These are phyloP conservation scores for Thalassiosira profunda DNA, from an alignment of 108 stramenopile genomes.

Conservation along the genomic window DNA sequence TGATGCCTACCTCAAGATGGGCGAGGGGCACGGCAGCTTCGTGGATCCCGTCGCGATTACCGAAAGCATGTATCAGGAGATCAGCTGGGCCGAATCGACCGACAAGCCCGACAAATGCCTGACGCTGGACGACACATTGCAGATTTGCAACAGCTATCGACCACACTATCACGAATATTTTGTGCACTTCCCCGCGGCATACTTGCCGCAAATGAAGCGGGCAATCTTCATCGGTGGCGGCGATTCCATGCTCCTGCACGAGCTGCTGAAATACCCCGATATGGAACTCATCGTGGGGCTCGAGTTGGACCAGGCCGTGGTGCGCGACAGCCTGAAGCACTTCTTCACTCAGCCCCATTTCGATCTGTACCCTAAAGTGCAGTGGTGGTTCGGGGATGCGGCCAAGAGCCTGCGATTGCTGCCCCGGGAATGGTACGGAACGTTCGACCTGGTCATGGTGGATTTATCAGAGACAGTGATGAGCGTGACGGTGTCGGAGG, in stretches of 20 bases:
- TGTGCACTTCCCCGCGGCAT: slow-evolving; percentile 85
- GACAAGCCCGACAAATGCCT: slow-evolving; percentile 71
- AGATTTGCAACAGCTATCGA: slow-evolving; percentile 79
- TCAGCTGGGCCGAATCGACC: slow-evolving; percentile 50
- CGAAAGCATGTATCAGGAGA: slow-evolving; percentile 41
- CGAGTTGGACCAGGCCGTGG: slow-evolving; percentile 85
- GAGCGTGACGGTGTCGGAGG: slow-evolving; percentile 70
- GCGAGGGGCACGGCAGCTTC: too few species aligned
- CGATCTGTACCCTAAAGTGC: slow-evolving; percentile 80
- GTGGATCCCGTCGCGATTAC: slow-evolving; percentile 49
- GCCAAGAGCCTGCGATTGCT: slow-evolving; percentile 79
- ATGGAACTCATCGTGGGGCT: slow-evolving; percentile 82
- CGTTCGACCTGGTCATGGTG: slow-evolving; percentile 89
- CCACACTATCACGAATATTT: slow-evolving; percentile 87
- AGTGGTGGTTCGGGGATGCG: slow-evolving; percentile 95
- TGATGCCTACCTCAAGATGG: slow-evolving; percentile 45
- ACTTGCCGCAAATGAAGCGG: slow-evolving; percentile 66
- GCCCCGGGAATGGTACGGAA: slow-evolving; percentile 81
- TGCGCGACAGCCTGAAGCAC: slow-evolving; percentile 72
- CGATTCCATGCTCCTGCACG: slow-evolving; percentile 89
- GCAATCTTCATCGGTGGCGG: slow-evolving; percentile 89
- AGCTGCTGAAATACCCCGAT: slow-evolving; percentile 77
- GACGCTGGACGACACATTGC: slow-evolving; percentile 73
- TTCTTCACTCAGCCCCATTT: slow-evolving; percentile 82
- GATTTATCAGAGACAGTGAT: slow-evolving; percentile 87